Evolutionary conservation across 257 asterid genomes (phyloP), one percentile per base, ranked within the genome.

Genomic region (Ilex aquifolium): DNA sequence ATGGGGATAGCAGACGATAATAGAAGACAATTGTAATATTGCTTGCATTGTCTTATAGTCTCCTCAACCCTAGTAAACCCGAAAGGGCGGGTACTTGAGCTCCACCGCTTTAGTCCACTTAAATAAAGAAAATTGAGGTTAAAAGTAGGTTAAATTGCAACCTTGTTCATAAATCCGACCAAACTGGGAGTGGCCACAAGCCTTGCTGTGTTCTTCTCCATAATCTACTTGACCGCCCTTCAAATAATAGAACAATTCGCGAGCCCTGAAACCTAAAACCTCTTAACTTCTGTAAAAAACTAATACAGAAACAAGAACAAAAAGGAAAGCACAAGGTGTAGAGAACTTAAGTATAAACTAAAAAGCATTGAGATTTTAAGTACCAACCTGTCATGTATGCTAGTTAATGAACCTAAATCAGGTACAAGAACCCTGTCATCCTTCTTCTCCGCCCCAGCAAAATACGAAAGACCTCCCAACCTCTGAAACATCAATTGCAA

Each of bases 221-320:
- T 89, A 92, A 76, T 92, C 95, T 67, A 89, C 95, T 73, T 80
- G 86, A 69, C 97, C 99, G 66, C 99, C 99, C 82, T 93, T 93
- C 72, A 93, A 68, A 59, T 90, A 93, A 76, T 93, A 93, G 72
- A 93, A 93, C 85, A 93, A 80, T 61, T 90, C 99, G 39, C 97
- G 85, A 15, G 99, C 95, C 90, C 99, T 93, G 74, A 73, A 80
- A 51, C 69, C 72, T 63, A 39, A 65, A 70, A 61, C 44, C 64
- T 70, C 68, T 67, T 62, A 76, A 53, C 65, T 60, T 17, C 54
- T 65, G 12, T 59, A 60, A 76, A 50, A 31, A 6, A 32, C 16
- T 63, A 39, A 15, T 9, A 67, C 32, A 55, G 46, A 14, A 42
- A 14, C 31, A 32, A 65, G 31, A 32, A 51, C 74, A 50, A 46